Evolutionary conservation across 371 early-diverging fungal species (phyloP).

Genomic region (Actinomucor elegans): DNA sequence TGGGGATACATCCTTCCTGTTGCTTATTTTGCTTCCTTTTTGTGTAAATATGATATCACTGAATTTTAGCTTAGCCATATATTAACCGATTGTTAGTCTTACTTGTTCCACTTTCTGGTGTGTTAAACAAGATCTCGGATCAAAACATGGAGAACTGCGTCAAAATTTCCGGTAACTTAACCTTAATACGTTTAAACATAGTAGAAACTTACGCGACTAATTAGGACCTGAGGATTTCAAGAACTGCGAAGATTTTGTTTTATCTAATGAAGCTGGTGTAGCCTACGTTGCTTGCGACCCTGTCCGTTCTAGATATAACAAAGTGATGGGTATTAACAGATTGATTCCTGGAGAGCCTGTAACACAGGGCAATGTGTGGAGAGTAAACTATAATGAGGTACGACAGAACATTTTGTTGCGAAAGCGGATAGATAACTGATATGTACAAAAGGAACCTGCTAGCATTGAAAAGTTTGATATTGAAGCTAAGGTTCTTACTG

Average conservation of each 20-base stretch:
- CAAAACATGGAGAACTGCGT: conserved; percentile 15
- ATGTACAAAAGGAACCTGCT: conserved; percentile 15
- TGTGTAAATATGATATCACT: conserved; percentile 7
- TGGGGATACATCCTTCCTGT: conserved; percentile 10
- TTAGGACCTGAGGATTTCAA: conserved; percentile 27
- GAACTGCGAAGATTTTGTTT: conserved; percentile 35
- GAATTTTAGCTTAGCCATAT: not conserved
- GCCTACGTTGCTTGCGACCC: conserved; percentile 40
- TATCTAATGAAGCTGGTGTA: conserved; percentile 22
- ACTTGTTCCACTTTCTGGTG: conserved; percentile 2
- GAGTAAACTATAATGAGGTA: conserved; percentile 28
- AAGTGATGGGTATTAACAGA: conserved; percentile 24
- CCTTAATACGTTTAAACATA: not conserved
- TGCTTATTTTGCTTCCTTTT: conserved; percentile 5
- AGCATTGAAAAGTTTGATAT: conserved; percentile 12
- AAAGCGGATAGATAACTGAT: no score
- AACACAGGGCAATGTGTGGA: conserved; percentile 30
- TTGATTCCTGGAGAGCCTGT: conserved; percentile 2
- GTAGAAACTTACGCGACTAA: no score
- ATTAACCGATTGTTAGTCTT: not conserved
- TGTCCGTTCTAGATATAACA: conserved; percentile 21
- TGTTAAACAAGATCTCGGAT: conserved; percentile 3
- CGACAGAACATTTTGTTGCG: no score
- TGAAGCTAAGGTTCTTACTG: not conserved
- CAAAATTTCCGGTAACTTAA: conserved; percentile 20